Evolutionary conservation across 495 filamentous ascomycete species (phyloP).

Genomic region (Elasticomyces elasticus): DNA sequence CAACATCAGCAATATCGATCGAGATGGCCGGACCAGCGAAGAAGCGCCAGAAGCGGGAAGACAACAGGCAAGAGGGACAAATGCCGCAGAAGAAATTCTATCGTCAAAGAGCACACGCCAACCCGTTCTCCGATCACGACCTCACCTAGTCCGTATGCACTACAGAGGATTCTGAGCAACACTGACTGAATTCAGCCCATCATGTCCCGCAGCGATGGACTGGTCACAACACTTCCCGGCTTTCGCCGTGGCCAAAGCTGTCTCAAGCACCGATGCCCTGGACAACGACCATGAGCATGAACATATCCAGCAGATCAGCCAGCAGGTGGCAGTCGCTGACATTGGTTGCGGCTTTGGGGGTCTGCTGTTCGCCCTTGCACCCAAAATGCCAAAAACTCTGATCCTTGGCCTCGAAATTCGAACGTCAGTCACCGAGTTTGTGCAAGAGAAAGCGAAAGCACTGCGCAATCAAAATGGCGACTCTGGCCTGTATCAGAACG

Average conservation of each 20-base stretch:
- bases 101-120: slow-evolving; percentile 90
- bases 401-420: slow-evolving; percentile 88
- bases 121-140: slow-evolving; percentile 89
- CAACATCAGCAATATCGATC: neutral
- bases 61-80: slow-evolving; percentile 44
- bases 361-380: slow-evolving; percentile 74
- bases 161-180: neutral
- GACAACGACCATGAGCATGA: neutral
- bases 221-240: slow-evolving; percentile 77
- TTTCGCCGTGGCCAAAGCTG: neutral
- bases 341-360: slow-evolving; percentile 96
- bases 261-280: neutral
- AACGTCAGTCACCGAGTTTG: slow-evolving; percentile 75
- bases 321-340: slow-evolving; percentile 80
- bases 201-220: slow-evolving; percentile 73
- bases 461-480: slow-evolving; percentile 54
- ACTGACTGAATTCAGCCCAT: slow-evolving; percentile 49
- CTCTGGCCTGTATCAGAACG: slow-evolving; percentile 59
- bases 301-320: neutral
- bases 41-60: slow-evolving; percentile 65
- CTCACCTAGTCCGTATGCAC: slow-evolving; percentile 67
- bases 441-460: slow-evolving; percentile 73
- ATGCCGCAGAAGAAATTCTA: slow-evolving; percentile 57
- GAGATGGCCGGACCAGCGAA: slow-evolving; percentile 45
- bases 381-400: slow-evolving; percentile 67